These are phyloP conservation scores for Fusarium sp. DNA, from an alignment of 2,329 filamentous ascomycete species.

Conservation along the genomic window DNA sequence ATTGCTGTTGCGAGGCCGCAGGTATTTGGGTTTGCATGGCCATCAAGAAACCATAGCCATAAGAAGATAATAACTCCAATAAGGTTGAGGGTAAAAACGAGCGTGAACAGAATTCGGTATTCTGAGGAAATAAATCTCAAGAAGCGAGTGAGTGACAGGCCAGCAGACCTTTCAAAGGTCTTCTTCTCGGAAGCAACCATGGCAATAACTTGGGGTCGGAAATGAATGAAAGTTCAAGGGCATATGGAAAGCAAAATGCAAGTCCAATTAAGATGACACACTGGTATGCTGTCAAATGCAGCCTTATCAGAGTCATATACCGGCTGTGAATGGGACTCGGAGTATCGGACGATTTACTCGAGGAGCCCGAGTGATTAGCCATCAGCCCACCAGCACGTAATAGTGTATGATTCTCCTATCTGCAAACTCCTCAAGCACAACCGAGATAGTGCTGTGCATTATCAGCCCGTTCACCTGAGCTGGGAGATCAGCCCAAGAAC, in stretches of 20 bases:
- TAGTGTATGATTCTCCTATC: neutral
- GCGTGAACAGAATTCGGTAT: slow-evolving; percentile 62
- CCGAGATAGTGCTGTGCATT: neutral
- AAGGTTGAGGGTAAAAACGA: slow-evolving; percentile 58
- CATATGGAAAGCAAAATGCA: neutral
- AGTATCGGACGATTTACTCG: neutral
- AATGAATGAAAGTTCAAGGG: slow-evolving; percentile 3
- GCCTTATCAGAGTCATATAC: slow-evolving; percentile 17
- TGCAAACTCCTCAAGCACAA: neutral
- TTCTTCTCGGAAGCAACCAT: slow-evolving; percentile 9
- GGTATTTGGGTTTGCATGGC: slow-evolving; percentile 48
- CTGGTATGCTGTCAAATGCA: neutral
- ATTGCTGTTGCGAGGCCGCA: slow-evolving; percentile 49
- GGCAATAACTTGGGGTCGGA: neutral
- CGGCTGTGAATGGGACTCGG: neutral
- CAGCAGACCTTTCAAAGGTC: neutral
- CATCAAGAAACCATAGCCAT: slow-evolving; percentile 37
- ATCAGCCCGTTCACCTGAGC: slow-evolving; percentile 8
- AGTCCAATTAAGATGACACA: neutral
- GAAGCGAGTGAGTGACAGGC: slow-evolving; percentile 33
- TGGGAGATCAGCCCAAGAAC: neutral
- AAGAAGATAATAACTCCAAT: slow-evolving; percentile 18
- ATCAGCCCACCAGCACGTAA: slow-evolving; percentile 2
- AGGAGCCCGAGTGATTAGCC: neutral
- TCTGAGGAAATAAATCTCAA: slow-evolving; percentile 34